A percentile compares a stretch with the other conserved stretches of the same genome.
Conservation (phyloP, 257 asterid genomes). For the Paulownia fortunei region DNA sequence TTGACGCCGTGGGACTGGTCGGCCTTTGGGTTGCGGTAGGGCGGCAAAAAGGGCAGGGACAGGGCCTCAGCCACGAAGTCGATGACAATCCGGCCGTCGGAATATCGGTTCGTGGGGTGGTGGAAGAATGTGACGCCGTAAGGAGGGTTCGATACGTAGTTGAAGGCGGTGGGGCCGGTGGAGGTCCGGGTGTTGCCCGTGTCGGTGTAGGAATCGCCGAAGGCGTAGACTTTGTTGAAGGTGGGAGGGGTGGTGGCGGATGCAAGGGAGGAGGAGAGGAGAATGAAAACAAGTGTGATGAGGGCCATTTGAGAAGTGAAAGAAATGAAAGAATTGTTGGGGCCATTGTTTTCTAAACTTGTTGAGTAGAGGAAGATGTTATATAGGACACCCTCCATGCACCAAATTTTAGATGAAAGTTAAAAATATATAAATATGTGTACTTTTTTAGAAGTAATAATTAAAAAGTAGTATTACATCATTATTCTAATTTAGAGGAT, state of each 20-base stretch:
- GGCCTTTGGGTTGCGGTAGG: slow-evolving; percentile 51
- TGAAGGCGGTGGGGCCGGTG: slow-evolving; percentile 65
- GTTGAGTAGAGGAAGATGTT: too few species aligned
- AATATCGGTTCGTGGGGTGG: slow-evolving; percentile 80
- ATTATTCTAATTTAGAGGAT: too few species aligned
- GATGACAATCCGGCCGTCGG: slow-evolving; percentile 77
- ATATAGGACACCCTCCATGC: too few species aligned
- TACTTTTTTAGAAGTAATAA: too few species aligned
- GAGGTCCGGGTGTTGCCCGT: slow-evolving; percentile 78
- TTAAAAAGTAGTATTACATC: too few species aligned
- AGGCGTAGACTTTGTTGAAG: slow-evolving; percentile 65
- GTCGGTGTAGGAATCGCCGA: slow-evolving; percentile 89
- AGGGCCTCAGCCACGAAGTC: slow-evolving; percentile 69
- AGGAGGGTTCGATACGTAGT: slow-evolving; percentile 66
- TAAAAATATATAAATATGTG: too few species aligned
- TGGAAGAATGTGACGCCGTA: slow-evolving; percentile 78
- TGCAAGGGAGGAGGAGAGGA: slow-evolving; percentile 14
- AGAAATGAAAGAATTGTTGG: too few species aligned
- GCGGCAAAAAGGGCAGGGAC: slow-evolving; percentile 60
- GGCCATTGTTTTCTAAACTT: too few species aligned
- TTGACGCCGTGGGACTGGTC: slow-evolving; percentile 54
- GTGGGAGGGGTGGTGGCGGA: slow-evolving; percentile 41
- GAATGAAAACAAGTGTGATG: slow-evolving; percentile 9
- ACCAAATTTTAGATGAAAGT: too few species aligned
- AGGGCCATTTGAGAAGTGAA: too few species aligned